Conservation (phyloP, 2,329 filamentous ascomycete genomes). For the Xylariaceae sp. region DNA sequence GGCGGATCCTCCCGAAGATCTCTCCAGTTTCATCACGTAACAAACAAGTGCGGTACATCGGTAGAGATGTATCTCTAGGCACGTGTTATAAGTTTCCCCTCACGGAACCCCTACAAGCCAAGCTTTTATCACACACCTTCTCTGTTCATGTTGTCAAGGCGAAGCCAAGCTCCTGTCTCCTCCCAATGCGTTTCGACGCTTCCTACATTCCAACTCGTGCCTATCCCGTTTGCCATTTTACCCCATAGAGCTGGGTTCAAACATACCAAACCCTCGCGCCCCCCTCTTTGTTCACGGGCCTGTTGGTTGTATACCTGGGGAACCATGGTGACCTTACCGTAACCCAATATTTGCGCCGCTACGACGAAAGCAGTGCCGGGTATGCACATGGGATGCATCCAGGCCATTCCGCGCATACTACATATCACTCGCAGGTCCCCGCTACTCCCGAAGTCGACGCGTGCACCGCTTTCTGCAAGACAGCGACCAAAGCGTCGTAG, state of each 20-base stretch:
- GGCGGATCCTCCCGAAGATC: constrained; percentile 8
- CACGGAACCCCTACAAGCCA: neutral
- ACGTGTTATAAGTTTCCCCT: constrained; percentile 8
- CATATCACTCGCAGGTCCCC: neutral
- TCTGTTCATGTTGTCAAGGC: neutral
- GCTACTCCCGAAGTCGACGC: neutral
- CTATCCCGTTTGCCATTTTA: neutral
- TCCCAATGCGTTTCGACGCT: neutral
- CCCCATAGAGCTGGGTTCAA: constrained; percentile 1
- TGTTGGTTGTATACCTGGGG: neutral
- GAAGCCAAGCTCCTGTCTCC: constrained; percentile 1
- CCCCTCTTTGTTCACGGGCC: neutral
- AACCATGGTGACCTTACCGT: constrained; percentile 7
- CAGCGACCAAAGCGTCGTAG: neutral
- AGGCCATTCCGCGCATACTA: neutral
- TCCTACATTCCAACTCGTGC: neutral
- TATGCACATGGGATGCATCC: constrained; percentile 8
- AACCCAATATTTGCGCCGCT: neutral
- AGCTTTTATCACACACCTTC: neutral
- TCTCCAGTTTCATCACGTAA: constrained; percentile 6
- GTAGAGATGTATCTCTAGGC: neutral
- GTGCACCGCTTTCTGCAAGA: neutral
- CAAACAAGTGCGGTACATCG: neutral
- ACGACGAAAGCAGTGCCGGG: neutral
- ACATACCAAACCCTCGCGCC: too few species aligned